phyloP scores from a whole-genome alignment of 164 flowering plant species.

The Protea cynaroides region DNA sequence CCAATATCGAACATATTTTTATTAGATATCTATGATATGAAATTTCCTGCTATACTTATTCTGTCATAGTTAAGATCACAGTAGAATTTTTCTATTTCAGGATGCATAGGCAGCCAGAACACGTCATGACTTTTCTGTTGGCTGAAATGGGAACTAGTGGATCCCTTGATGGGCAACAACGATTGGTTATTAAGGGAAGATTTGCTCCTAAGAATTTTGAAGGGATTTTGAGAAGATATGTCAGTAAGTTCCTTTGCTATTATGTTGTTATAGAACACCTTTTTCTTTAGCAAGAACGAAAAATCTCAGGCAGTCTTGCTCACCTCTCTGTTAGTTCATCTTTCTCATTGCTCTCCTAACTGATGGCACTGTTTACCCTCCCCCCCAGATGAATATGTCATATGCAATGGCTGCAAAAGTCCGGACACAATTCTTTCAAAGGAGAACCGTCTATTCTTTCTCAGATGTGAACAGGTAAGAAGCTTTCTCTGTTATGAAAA shows the following conservation, averaged over 20 bases:
- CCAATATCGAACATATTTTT: too few relatives aligned
- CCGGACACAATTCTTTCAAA: conserved; percentile 79
- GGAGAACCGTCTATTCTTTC: conserved; percentile 83
- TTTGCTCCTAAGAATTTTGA: conserved; percentile 98
- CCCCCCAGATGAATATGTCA: conserved; percentile 62
- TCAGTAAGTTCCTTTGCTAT: conserved; percentile 57
- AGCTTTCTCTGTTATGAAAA: too few relatives aligned
- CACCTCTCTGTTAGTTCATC: too few relatives aligned
- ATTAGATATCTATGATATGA: too few relatives aligned
- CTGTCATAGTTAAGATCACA: too few relatives aligned
- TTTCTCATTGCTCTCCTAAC: background rate
- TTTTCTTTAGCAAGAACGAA: too few relatives aligned
- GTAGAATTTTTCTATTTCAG: conserved; percentile 23
- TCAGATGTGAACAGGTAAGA: conserved; percentile 72
- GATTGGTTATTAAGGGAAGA: conserved; percentile 84
- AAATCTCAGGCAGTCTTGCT: too few relatives aligned
- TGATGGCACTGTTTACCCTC: background rate
- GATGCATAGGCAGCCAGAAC: conserved; percentile 97
- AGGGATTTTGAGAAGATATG: conserved; percentile 77
- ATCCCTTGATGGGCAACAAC: conserved; percentile 91
- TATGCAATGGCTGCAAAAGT: conserved; percentile 81
- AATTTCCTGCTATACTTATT: too few relatives aligned
- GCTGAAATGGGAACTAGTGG: conserved; percentile 98
- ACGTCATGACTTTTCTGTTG: conserved; percentile 86
- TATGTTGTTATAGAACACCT: too few relatives aligned